Conservation (phyloP, 2,329 filamentous ascomycete genomes). For the Arachnomyces sp. region DNA sequence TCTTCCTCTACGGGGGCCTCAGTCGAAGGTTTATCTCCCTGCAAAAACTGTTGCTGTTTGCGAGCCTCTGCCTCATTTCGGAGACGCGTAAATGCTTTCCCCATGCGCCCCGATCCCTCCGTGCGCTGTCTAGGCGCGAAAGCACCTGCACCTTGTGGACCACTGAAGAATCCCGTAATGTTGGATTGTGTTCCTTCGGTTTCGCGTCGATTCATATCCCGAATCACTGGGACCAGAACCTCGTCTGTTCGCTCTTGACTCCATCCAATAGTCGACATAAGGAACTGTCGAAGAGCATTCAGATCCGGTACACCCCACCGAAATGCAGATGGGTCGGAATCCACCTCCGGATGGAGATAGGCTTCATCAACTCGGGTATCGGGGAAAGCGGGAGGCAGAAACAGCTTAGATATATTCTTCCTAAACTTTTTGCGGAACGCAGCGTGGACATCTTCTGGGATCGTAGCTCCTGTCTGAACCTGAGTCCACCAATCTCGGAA, state of each 20-base stretch:
- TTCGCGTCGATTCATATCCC: slow-evolving; percentile 85
- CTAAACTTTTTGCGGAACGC: slow-evolving; percentile 80
- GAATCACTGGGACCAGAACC: slow-evolving; percentile 87
- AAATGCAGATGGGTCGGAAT: slow-evolving; percentile 66
- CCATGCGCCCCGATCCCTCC: slow-evolving; percentile 63
- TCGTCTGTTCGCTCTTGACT: slow-evolving; percentile 85
- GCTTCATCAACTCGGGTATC: slow-evolving; percentile 69
- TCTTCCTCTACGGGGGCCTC: too few species aligned
- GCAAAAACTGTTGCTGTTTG: slow-evolving; percentile 8
- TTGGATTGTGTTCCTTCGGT: slow-evolving; percentile 90
- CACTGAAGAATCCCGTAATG: slow-evolving; percentile 86
- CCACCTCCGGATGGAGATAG: slow-evolving; percentile 80
- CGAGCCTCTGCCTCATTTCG: slow-evolving; percentile 44
- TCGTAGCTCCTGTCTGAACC: slow-evolving; percentile 62
- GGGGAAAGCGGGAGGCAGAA: slow-evolving; percentile 73
- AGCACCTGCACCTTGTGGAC: slow-evolving; percentile 47
- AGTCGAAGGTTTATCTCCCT: too few species aligned
- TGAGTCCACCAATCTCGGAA: slow-evolving; percentile 84
- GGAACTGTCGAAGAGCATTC: slow-evolving; percentile 69
- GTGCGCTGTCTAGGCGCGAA: slow-evolving; percentile 62
- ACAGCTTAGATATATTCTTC: slow-evolving; percentile 74
- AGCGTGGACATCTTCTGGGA: slow-evolving; percentile 47
- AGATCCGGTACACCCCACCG: slow-evolving; percentile 95
- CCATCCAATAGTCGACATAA: slow-evolving; percentile 93
- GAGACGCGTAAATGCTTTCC: slow-evolving; percentile 61